Percentiles rank a stretch among this genome's conserved stretches.
Conservation (phyloP, 2,329 filamentous ascomycete species). For the Trichoderma harzianum region DNA sequence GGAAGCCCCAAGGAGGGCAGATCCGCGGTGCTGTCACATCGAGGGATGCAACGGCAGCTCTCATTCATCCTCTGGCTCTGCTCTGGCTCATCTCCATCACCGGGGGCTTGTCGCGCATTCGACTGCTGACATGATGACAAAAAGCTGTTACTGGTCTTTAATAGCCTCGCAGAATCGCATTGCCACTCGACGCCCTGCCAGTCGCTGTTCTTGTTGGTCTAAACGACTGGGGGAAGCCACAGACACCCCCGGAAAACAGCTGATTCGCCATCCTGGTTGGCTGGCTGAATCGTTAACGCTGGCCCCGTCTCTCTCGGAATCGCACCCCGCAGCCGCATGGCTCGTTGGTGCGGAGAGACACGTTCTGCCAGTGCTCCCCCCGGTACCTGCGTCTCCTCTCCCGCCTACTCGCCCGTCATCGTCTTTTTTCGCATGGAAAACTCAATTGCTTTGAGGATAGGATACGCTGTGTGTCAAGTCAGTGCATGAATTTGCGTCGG, state of each 20-base stretch:
- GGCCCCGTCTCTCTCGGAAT: constrained; percentile 2
- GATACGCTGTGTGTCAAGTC: not conserved
- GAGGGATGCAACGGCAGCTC: not conserved
- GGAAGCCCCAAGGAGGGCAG: not conserved
- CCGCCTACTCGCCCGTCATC: not conserved
- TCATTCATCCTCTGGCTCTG: not conserved
- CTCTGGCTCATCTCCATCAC: not conserved
- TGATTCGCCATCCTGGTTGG: constrained; percentile 6
- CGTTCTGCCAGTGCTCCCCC: not conserved
- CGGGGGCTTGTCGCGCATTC: not conserved
- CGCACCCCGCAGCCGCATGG: constrained; percentile 9
- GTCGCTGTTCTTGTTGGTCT: not conserved
- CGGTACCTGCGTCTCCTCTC: constrained; percentile 12
- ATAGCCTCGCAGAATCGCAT: not conserved
- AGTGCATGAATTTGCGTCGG: not conserved
- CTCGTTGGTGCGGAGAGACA: constrained; percentile 12
- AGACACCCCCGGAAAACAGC: constrained; percentile 8
- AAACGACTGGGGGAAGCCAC: not conserved
- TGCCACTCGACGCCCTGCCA: not conserved
- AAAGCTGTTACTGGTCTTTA: not conserved
- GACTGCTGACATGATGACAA: not conserved
- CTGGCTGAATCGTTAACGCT: constrained; percentile 11
- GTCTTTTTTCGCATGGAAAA: not conserved
- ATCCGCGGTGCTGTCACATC: not conserved
- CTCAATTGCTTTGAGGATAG: not conserved